Conservation (phyloP, 1,284 basidiomycete species). For the Trametes hirsuta region DNA sequence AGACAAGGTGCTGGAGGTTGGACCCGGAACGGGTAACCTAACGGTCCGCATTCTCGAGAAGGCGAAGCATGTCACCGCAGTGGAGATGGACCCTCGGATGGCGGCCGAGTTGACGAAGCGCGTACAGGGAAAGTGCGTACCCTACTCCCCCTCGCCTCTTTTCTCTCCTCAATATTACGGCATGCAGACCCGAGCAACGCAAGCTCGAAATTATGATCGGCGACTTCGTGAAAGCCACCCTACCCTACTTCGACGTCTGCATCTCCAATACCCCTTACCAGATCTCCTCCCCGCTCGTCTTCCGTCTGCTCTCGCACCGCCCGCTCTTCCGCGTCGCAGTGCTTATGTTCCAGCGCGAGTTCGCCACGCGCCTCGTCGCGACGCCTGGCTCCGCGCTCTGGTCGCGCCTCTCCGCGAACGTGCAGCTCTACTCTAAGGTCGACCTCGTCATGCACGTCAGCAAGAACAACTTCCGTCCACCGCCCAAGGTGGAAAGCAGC, state of each 20-base stretch:
- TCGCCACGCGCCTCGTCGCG: slow-evolving; percentile 92
- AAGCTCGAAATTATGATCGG: slow-evolving; percentile 95
- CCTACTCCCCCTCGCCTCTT: slow-evolving; percentile 11
- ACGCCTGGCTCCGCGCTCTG: slow-evolving; percentile 86
- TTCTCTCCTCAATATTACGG: background rate
- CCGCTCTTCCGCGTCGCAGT: slow-evolving; percentile 94
- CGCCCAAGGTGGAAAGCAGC: slow-evolving; percentile 92
- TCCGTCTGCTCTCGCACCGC: slow-evolving; percentile 95
- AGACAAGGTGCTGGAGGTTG: slow-evolving; percentile 96
- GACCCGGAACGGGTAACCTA: slow-evolving; percentile 97
- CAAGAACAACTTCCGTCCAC: slow-evolving; percentile 95
- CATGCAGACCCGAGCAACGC: slow-evolving; percentile 84
- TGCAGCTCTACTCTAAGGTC: slow-evolving; percentile 94
- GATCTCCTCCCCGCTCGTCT: slow-evolving; percentile 97
- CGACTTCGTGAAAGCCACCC: slow-evolving; percentile 95
- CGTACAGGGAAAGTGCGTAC: slow-evolving; percentile 94
- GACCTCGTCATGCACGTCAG: slow-evolving; percentile 97
- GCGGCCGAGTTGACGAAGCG: slow-evolving; percentile 97
- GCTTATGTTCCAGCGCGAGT: slow-evolving; percentile 99
- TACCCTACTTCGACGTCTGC: slow-evolving; percentile 99
- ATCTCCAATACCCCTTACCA: slow-evolving; percentile 99
- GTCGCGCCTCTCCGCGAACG: slow-evolving; percentile 96
- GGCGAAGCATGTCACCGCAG: slow-evolving; percentile 89
- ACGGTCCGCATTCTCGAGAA: slow-evolving; percentile 95
- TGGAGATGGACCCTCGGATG: slow-evolving; percentile 99